Base-by-base conservation (phyloP, 208 protist genomes). In the Wallacemonas collosoma region DNA sequence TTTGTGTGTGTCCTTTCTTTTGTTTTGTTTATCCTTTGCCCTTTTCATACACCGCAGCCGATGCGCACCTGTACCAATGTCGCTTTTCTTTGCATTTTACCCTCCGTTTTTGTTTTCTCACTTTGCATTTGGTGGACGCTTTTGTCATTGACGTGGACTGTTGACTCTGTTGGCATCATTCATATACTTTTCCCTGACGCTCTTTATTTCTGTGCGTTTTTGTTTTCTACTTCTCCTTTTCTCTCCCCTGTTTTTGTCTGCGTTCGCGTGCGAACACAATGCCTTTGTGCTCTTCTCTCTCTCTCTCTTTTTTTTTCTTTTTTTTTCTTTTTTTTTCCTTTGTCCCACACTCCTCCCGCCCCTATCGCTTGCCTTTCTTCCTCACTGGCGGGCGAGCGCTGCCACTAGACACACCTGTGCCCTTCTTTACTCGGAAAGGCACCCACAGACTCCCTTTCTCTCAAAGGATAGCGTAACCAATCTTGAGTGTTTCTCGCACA, bases 1-100 rank as follows among this genome's bases (percentile, higher is more conserved):
- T 44, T 0, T 73, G 4, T 80, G 26, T 73, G 47, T 73, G 38
- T 72, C 35, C 38, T n/a, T 47, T 71, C 1, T 67, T 57, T 69
- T 69, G 11, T 71, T 58, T 39, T 62, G 26, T 55, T 62, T 1
- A 50, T 50, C 45, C 45, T 62, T 54, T 70, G 69, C n/a, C 48
- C 58, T 2, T 38, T 55, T 55, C 56, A 43, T 62, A 44, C 1
- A 62, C 8, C 38, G 4, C 36, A 44, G 3, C 35, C 5, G 11
- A 43, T 62, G 26, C 56, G 51, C 26, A 15, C 38, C 38, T 62
- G 17, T 62, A 43, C 56, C 8, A 44, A 7, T 38, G 7, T 62
- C 0, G 38, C 35, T 9, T 41, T 26, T 44, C 35, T 62, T 36
- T 9, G 14, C 45, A 14, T 50, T 50, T 50, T 50, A 12, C 8